Percentiles rank a stretch among this genome's conserved stretches.
Evolutionary conservation across 768 basidiomycete genomes (phyloP).

Genomic region (Leccinum longicurvipes): DNA sequence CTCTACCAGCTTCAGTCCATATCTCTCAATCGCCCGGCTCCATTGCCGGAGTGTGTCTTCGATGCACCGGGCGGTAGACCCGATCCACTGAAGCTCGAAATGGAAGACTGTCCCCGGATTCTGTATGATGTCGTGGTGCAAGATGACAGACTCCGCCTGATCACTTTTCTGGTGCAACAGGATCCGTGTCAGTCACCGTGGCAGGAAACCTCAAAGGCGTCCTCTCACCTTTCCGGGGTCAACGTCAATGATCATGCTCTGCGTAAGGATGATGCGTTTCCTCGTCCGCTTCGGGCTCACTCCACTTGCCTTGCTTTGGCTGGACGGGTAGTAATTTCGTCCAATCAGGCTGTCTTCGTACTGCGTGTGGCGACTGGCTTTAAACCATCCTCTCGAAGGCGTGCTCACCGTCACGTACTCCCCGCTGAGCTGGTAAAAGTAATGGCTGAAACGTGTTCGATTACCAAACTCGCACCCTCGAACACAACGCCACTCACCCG

Average conservation of each 20-base stretch:
- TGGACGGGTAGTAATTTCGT: slow-evolving; percentile 36
- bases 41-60: slow-evolving; percentile 84
- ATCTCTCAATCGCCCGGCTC: slow-evolving; percentile 79
- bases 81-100: slow-evolving; percentile 97
- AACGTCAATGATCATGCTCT: slow-evolving; percentile 88
- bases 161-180: slow-evolving; percentile 61
- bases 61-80: slow-evolving; percentile 86
- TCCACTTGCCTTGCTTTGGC: slow-evolving; percentile 33
- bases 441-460: slow-evolving; percentile 52
- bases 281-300: slow-evolving; percentile 45
- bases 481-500: slow-evolving; percentile 51
- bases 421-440: slow-evolving; percentile 81
- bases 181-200: slow-evolving; percentile 7
- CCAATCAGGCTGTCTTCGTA: slow-evolving; percentile 40
- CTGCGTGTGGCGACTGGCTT: slow-evolving; percentile 40
- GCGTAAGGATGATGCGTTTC: slow-evolving; percentile 72
- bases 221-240: slow-evolving; percentile 65
- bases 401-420: slow-evolving; percentile 73
- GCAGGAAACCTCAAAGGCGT: background rate
- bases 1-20: slow-evolving; percentile 90
- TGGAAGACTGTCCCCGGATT: slow-evolving; percentile 95
- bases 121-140: slow-evolving; percentile 94
- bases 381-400: slow-evolving; percentile 67
- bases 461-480: background rate
- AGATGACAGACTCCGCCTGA: slow-evolving; percentile 81